These are phyloP conservation scores for Chalciporus chontae DNA, from an alignment of 768 basidiomycete genomes.

Conservation along the genomic window DNA sequence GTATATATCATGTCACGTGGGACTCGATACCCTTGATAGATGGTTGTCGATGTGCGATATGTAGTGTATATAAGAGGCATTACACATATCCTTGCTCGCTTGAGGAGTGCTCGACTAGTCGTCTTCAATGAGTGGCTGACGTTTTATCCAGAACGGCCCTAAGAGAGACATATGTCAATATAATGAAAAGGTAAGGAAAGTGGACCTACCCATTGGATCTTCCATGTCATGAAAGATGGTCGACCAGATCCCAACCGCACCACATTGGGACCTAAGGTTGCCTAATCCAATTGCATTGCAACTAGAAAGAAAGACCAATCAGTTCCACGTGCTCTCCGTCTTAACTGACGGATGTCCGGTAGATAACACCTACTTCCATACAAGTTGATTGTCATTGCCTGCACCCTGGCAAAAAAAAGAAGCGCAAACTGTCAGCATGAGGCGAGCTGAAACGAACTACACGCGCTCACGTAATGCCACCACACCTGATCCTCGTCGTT, in stretches of 20 bases:
- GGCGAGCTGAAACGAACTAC: background rate
- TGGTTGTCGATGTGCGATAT: too few species aligned
- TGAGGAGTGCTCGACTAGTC: conserved; percentile 4
- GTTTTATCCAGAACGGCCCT: conserved; percentile 32
- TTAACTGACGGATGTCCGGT: background rate
- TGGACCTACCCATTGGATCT: conserved; percentile 43
- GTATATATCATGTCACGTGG: too few species aligned
- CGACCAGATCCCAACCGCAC: conserved; percentile 55
- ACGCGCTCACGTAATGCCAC: conserved; percentile 57
- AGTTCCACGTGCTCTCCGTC: background rate
- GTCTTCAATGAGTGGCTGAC: conserved; percentile 15
- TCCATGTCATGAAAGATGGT: conserved; percentile 43
- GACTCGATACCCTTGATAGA: too few species aligned
- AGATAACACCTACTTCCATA: conserved; percentile 49
- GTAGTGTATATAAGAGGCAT: too few species aligned
- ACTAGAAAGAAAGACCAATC: conserved; percentile 30
- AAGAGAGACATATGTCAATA: background rate
- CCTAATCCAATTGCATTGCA: conserved; percentile 64
- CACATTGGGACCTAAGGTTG: conserved; percentile 53
- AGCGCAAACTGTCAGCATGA: conserved; percentile 4
- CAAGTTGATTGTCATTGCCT: conserved; percentile 48
- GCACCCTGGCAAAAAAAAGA: conserved; percentile 37
- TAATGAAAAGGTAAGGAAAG: too few species aligned
- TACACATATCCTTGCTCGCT: background rate
- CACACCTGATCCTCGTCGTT: conserved; percentile 55